A percentile compares a stretch with the other conserved stretches of the same genome.
These are phyloP conservation scores for Coniosporium tulheliwenetii DNA, from an alignment of 2,329 filamentous ascomycete genomes.

Conservation along the genomic window DNA sequence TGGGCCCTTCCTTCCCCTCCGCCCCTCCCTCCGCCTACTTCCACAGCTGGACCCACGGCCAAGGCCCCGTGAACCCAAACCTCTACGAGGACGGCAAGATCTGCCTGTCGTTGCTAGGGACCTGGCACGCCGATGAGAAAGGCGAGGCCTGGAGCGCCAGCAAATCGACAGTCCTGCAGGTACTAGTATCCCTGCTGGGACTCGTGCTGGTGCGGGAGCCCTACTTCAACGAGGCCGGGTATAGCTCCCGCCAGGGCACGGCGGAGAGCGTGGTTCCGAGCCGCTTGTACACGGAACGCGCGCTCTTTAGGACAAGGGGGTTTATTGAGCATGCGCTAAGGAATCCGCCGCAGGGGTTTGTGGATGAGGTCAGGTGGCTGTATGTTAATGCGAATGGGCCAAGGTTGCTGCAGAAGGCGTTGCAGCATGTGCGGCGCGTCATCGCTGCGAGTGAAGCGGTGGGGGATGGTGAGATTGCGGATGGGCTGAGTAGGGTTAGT, in stretches of 20 bases:
- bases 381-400: conserved; percentile 26
- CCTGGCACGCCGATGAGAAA: conserved; percentile 38
- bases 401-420: conserved; percentile 26
- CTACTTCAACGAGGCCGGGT: conserved; percentile 50
- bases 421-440: conserved; percentile 25
- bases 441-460: conserved; percentile 20
- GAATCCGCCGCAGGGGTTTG: conserved; percentile 27
- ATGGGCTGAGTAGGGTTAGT: conserved; percentile 31
- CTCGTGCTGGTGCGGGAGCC: conserved; percentile 43
- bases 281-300: conserved; percentile 36
- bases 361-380: conserved; percentile 35
- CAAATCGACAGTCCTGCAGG: conserved; percentile 39
- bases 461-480: conserved; percentile 13
- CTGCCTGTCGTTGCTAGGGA: conserved; percentile 42
- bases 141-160: conserved; percentile 38
- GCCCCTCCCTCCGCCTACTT: conserved; percentile 39
- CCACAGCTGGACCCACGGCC: conserved; percentile 40
- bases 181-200: conserved; percentile 40
- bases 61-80: conserved; percentile 44
- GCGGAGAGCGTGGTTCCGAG: conserved; percentile 29
- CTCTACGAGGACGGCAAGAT: conserved; percentile 48
- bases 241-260: conserved; percentile 33
- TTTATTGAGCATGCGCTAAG: conserved; percentile 34
- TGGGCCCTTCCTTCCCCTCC: conserved; percentile 33
- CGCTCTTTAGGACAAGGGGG: conserved; percentile 34